phyloP scores from a whole-genome alignment of 257 asterid genomes.

The Nemophila menziesii region DNA sequence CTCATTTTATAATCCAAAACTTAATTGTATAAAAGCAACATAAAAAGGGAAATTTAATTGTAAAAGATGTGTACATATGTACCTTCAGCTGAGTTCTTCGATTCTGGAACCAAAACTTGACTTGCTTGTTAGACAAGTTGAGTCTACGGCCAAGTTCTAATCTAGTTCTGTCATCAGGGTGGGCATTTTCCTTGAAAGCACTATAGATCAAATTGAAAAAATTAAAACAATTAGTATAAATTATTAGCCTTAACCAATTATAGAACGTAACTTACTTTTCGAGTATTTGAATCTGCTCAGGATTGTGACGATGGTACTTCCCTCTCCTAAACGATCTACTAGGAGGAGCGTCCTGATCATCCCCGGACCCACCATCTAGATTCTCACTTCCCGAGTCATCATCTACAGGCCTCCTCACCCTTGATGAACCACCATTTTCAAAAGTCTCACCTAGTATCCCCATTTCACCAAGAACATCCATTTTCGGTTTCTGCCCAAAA shows the following conservation, averaged over 20 bases:
- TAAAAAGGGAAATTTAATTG: background rate
- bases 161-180: slow-evolving; percentile 81
- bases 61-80: slow-evolving; percentile 8
- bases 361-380: slow-evolving; percentile 56
- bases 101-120: slow-evolving; percentile 90
- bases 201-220: slow-evolving; percentile 17
- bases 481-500: slow-evolving; percentile 32
- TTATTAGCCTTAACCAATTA: no score
- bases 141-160: slow-evolving; percentile 56
- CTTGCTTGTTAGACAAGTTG: slow-evolving; percentile 58
- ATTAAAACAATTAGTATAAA: no score
- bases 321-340: slow-evolving; percentile 35
- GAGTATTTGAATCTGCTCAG: slow-evolving; percentile 71
- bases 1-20: slow-evolving; percentile 3
- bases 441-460: slow-evolving; percentile 20
- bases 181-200: slow-evolving; percentile 77
- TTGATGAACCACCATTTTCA: background rate
- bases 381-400: slow-evolving; percentile 68
- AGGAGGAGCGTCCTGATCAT: slow-evolving; percentile 39
- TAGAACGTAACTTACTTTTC: slow-evolving; percentile 54
- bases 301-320: slow-evolving; percentile 60
- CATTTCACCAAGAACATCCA: slow-evolving; percentile 40
- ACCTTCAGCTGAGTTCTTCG: slow-evolving; percentile 93
- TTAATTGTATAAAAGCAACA: slow-evolving; percentile 2
- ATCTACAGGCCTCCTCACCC: slow-evolving; percentile 25